These are phyloP conservation scores for Russula earlei DNA, from an alignment of 768 basidiomycete genomes.

Conservation along the genomic window DNA sequence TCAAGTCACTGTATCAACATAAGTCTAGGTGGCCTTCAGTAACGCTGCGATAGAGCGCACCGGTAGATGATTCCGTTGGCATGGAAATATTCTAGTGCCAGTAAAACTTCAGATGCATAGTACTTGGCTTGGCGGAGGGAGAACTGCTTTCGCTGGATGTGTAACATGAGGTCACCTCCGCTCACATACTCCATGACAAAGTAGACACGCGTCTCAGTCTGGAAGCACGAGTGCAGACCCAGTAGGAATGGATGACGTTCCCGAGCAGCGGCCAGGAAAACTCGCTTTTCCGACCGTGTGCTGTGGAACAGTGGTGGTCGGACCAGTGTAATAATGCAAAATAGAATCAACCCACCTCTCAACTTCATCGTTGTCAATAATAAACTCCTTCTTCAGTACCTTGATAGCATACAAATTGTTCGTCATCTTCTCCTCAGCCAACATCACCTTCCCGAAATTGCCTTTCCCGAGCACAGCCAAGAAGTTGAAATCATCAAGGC, in stretches of 20 bases:
- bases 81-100: constrained; percentile 97
- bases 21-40: neutral
- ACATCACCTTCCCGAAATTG: constrained; percentile 99
- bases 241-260: constrained; percentile 97
- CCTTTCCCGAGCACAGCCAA: constrained; percentile 97
- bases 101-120: constrained; percentile 92
- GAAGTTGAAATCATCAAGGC: constrained; percentile 98
- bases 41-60: constrained; percentile 34
- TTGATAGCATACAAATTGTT: constrained; percentile 95
- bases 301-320: constrained; percentile 32
- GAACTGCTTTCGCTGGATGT: constrained; percentile 98
- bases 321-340: neutral
- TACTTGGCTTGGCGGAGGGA: constrained; percentile 98
- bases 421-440: constrained; percentile 94
- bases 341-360: constrained; percentile 60
- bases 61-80: constrained; percentile 98
- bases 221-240: constrained; percentile 97
- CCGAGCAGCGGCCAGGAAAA: constrained; percentile 92
- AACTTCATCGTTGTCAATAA: constrained; percentile 99
- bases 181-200: constrained; percentile 99
- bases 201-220: constrained; percentile 98
- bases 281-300: constrained; percentile 97
- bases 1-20: constrained; percentile 64
- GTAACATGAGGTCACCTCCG: constrained; percentile 98
- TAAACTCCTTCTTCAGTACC: constrained; percentile 99